Conservation (phyloP, 2,329 filamentous ascomycete genomes). For the Byssoonygena ceratinophila region DNA sequence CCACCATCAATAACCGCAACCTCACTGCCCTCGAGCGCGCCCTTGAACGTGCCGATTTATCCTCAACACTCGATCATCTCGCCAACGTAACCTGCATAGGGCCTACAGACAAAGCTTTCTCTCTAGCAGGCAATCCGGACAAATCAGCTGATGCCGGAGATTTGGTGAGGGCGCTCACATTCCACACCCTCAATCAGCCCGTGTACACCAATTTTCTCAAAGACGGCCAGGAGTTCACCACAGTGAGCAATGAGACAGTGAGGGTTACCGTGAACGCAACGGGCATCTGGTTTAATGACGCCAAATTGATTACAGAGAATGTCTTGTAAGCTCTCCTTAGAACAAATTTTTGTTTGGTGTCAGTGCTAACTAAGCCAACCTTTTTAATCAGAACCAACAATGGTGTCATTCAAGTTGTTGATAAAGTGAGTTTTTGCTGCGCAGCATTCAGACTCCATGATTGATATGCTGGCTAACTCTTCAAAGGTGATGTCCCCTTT, state of each 20-base stretch:
- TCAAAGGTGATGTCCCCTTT: neutral
- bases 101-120: conserved; percentile 6
- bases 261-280: conserved; percentile 9
- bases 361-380: no score
- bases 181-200: conserved; percentile 12
- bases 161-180: conserved; percentile 10
- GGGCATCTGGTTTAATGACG: conserved; percentile 13
- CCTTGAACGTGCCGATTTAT: conserved; percentile 1
- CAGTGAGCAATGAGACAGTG: conserved; percentile 11
- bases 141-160: neutral
- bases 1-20: conserved; percentile 3
- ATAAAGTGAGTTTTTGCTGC: neutral
- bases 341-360: no score
- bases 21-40: conserved; percentile 10
- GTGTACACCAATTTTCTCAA: conserved; percentile 12
- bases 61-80: conserved; percentile 7
- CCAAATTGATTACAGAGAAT: conserved; percentile 9
- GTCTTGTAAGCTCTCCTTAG: conserved; percentile 10
- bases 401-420: conserved; percentile 5
- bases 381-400: conserved; percentile 1
- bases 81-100: conserved; percentile 13
- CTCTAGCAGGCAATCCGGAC: conserved; percentile 5
- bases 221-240: conserved; percentile 10
- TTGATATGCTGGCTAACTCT: no score
- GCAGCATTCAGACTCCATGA: no score